A percentile compares a stretch with the other conserved stretches of the same genome.
phyloP scores from a whole-genome alignment of 345 rosid species.

The Moringa oleifera region DNA sequence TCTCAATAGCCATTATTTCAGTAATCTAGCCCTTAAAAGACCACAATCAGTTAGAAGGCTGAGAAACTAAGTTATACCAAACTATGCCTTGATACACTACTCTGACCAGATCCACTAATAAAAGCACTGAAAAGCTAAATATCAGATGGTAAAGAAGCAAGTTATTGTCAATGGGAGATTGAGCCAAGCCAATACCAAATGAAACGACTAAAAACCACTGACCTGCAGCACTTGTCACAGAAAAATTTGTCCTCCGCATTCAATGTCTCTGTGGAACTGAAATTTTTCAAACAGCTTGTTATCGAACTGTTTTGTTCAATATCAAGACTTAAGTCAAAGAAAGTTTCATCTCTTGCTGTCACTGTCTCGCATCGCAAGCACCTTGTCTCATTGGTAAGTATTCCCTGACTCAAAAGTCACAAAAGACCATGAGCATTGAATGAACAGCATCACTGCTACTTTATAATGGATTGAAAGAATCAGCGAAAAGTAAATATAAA shows the following conservation, averaged over 20 bases:
- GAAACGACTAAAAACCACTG: constrained; percentile 7
- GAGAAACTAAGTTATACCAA: too few relatives aligned
- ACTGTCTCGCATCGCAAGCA: constrained; percentile 96
- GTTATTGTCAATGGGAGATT: background rate
- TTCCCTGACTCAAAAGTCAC: constrained; percentile 53
- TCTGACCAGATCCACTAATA: background rate
- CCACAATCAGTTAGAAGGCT: too few relatives aligned
- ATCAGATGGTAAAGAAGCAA: background rate
- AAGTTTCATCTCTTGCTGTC: constrained; percentile 98
- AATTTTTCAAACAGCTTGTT: constrained; percentile 98
- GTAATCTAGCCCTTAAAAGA: too few relatives aligned
- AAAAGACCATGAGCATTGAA: constrained; percentile 18
- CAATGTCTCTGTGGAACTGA: constrained; percentile 99
- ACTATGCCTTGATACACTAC: background rate
- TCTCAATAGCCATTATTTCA: background rate
- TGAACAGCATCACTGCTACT: background rate
- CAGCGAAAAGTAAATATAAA: too few relatives aligned
- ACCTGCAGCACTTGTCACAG: constrained; percentile 99
- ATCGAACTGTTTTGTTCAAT: constrained; percentile 98
- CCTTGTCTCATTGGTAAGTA: constrained; percentile 97
- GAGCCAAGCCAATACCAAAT: constrained; percentile 3
- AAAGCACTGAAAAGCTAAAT: background rate
- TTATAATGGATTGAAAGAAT: background rate
- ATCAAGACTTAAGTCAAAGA: constrained; percentile 97
- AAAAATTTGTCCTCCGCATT: constrained; percentile 98